Evolutionary conservation across 805 yeast genomes (phyloP).

Genomic region (Ogataea degrootiae): DNA sequence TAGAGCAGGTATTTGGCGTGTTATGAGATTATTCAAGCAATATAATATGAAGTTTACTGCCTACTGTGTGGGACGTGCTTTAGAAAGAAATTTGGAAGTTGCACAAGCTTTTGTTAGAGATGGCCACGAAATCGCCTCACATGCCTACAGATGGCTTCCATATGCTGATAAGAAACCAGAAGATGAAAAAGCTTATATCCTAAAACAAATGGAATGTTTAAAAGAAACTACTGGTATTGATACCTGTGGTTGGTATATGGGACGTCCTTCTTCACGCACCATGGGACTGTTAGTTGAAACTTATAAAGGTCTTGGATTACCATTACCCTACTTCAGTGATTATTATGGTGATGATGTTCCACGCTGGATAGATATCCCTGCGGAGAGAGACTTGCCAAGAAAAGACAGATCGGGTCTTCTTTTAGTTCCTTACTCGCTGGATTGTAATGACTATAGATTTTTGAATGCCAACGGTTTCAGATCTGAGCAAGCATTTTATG

Average conservation of each 20-base stretch:
- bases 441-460: constrained; percentile 25
- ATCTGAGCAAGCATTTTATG: constrained; percentile 24
- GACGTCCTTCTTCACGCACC: constrained; percentile 30
- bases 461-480: constrained; percentile 25
- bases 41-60: constrained; percentile 30
- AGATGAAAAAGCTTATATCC: constrained; percentile 31
- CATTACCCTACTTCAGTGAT: constrained; percentile 32
- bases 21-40: constrained; percentile 29
- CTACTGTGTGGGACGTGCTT: constrained; percentile 36
- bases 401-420: constrained; percentile 21
- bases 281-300: constrained; percentile 31
- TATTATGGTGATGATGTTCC: constrained; percentile 36
- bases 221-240: constrained; percentile 29
- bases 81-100: constrained; percentile 29
- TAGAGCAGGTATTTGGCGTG: constrained; percentile 12
- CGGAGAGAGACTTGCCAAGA: constrained; percentile 13
- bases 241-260: constrained; percentile 35
- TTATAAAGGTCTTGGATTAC: constrained; percentile 28
- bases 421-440: constrained; percentile 25
- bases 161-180: constrained; percentile 28
- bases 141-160: constrained; percentile 35
- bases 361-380: constrained; percentile 31
- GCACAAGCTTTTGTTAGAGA: constrained; percentile 33
- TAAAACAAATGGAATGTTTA: constrained; percentile 26
- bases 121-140: constrained; percentile 38